Conservation (phyloP, 176 grass and related monocot genomes). For the Zea mays region Zm-B73-REFERENCE-NAM-5.0 NC_050100.1:43789501-43790000, state of each 20-base stretch:
- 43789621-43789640: no score
- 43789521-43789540: no score
- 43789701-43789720: background rate
- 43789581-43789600: no score
- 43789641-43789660: no score
- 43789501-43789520: no score
- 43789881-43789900: background rate
- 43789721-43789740: background rate
- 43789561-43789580: no score
- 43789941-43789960: constrained; percentile 74
- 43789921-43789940: constrained; percentile 27
- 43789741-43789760: constrained; percentile 12
- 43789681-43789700: no score
- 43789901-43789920: background rate
- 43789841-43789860: constrained; percentile 28
- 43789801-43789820: background rate
- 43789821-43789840: background rate
- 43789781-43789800: background rate
- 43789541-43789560: no score
- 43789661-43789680: no score
- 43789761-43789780: constrained; percentile 22
- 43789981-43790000: constrained; percentile 5
- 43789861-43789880: constrained; percentile 29
- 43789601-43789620: no score
- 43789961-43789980: constrained; percentile 66